Conservation (phyloP, 106 monocot species). For the Narthecium ossifragum region DNA sequence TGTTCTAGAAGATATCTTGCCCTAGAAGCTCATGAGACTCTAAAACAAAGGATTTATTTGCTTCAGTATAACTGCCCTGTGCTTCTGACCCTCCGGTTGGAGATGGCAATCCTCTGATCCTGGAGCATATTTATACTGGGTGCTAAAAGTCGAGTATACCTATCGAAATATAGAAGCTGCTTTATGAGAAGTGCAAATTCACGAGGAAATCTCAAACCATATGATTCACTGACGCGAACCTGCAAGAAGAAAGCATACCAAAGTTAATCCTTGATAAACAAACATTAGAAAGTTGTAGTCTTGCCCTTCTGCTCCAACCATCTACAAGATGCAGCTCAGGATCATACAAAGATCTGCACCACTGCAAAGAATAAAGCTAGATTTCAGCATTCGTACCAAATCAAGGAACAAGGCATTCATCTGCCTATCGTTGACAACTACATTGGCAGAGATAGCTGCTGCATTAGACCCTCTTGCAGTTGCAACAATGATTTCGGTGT, state of each 20-base stretch:
- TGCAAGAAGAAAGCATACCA: slow-evolving; percentile 17
- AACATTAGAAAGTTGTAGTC: no score
- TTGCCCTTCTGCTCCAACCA: no score
- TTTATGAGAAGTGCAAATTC: slow-evolving; percentile 94
- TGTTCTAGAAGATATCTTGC: no score
- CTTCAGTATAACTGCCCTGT: slow-evolving; percentile 1
- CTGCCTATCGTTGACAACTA: slow-evolving; percentile 75
- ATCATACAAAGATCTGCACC: no score
- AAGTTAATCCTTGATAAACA: neutral
- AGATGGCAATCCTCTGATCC: slow-evolving; percentile 74
- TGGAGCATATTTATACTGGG: slow-evolving; percentile 91
- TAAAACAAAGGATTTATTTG: neutral
- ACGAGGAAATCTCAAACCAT: slow-evolving; percentile 80
- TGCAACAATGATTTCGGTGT: slow-evolving; percentile 87
- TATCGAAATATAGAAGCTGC: slow-evolving; percentile 91
- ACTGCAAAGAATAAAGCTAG: neutral
- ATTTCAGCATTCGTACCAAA: slow-evolving; percentile 43
- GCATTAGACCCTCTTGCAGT: slow-evolving; percentile 58
- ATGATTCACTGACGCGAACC: slow-evolving; percentile 89
- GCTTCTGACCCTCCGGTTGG: slow-evolving; percentile 37
- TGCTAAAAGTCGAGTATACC: slow-evolving; percentile 78
- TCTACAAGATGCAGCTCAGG: no score
- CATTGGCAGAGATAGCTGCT: slow-evolving; percentile 79
- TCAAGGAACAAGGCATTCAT: slow-evolving; percentile 98
- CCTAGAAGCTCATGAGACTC: no score